Percentiles rank a stretch among this genome's conserved stretches.
These are phyloP conservation scores for Curvularia lunata DNA, from an alignment of 2,329 filamentous ascomycete genomes.

Conservation along the genomic window DNA sequence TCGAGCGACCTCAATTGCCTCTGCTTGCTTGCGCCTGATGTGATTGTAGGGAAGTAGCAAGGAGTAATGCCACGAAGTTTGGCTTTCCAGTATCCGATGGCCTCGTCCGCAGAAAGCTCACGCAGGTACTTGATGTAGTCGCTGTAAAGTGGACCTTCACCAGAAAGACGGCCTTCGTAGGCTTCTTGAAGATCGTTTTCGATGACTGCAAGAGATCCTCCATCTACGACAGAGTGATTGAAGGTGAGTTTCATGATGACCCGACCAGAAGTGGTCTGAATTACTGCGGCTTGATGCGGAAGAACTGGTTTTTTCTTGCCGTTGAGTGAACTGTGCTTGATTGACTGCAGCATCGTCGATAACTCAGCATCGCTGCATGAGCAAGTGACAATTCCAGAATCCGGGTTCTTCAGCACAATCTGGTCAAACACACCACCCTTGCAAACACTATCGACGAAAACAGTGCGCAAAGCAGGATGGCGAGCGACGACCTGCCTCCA, in stretches of 20 bases:
- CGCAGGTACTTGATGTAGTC: constrained; percentile 46
- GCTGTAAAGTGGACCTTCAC: constrained; percentile 41
- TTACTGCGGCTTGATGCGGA: constrained; percentile 42
- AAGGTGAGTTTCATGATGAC: constrained; percentile 45
- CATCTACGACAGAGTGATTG: constrained; percentile 47
- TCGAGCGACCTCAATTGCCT: constrained; percentile 36
- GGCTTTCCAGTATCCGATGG: constrained; percentile 42
- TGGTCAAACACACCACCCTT: constrained; percentile 47
- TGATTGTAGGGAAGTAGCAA: constrained; percentile 42
- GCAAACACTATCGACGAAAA: constrained; percentile 45
- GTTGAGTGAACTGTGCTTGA: constrained; percentile 36
- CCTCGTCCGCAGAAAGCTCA: constrained; percentile 25
- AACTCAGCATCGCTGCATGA: constrained; percentile 36
- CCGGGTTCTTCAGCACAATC: constrained; percentile 37
- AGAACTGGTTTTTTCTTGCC: constrained; percentile 39
- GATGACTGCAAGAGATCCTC: constrained; percentile 41
- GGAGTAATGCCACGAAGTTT: constrained; percentile 39
- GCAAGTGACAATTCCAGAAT: constrained; percentile 31
- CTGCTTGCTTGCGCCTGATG: constrained; percentile 31
- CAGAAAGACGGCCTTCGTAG: constrained; percentile 35
- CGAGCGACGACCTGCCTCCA: constrained; percentile 44
- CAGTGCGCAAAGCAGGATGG: constrained; percentile 42
- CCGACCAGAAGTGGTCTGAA: constrained; percentile 36
- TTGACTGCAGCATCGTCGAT: constrained; percentile 27
- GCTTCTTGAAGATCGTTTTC: constrained; percentile 40